Conservation (phyloP, 2,329 filamentous ascomycete species). For the Colletotrichum limetticola region DNA sequence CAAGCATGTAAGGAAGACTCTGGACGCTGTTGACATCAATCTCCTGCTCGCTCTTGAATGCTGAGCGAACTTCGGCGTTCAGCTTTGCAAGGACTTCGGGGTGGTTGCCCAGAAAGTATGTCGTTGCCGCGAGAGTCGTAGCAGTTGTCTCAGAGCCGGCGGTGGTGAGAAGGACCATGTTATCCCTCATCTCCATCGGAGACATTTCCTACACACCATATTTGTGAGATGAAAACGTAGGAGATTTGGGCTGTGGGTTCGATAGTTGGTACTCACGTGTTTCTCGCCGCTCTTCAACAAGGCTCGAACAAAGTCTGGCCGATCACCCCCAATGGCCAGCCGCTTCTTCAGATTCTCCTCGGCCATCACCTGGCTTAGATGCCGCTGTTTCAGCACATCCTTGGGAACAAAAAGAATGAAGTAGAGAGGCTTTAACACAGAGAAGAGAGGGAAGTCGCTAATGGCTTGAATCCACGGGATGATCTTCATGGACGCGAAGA, state of each 20-base stretch:
- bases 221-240: not conserved
- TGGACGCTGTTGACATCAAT: slow-evolving; percentile 47
- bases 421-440: not conserved
- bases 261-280: slow-evolving; percentile 6
- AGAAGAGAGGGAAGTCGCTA: slow-evolving; percentile 1
- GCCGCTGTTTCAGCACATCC: not conserved
- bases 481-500: slow-evolving; percentile 34
- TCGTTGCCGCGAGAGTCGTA: slow-evolving; percentile 51
- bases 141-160: slow-evolving; percentile 59
- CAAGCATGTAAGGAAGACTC: slow-evolving; percentile 50
- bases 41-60: slow-evolving; percentile 48
- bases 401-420: not conserved
- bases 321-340: not conserved
- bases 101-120: slow-evolving; percentile 50
- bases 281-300: slow-evolving; percentile 30
- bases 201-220: slow-evolving; percentile 34
- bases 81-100: slow-evolving; percentile 44
- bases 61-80: slow-evolving; percentile 49
- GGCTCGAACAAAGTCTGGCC: slow-evolving; percentile 29
- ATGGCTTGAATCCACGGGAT: not conserved
- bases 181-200: slow-evolving; percentile 26
- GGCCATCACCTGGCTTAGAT: not conserved
- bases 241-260: no score
- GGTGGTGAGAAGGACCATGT: slow-evolving; percentile 38
- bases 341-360: slow-evolving; percentile 3